Evolutionary conservation across 768 basidiomycete genomes (phyloP).

Genomic region (Tricholoma terreum): DNA sequence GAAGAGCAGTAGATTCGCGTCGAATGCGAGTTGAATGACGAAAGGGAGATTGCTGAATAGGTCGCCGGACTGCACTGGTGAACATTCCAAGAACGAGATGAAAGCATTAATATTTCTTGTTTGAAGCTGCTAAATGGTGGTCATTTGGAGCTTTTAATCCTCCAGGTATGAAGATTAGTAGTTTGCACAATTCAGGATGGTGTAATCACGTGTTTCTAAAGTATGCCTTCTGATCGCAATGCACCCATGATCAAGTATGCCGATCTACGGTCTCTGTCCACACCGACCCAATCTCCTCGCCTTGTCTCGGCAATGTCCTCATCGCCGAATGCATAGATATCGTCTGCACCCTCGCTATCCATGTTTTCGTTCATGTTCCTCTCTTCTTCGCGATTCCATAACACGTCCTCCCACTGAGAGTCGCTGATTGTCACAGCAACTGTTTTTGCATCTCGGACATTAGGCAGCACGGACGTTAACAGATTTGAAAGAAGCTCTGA

Average conservation of each 20-base stretch:
- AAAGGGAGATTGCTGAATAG: neutral
- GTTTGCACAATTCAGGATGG: no score
- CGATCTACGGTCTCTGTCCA: constrained; percentile 75
- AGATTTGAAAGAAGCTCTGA: constrained; percentile 75
- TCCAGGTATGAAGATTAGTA: no score
- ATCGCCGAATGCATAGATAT: constrained; percentile 61
- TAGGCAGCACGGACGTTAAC: constrained; percentile 71
- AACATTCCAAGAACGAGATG: constrained; percentile 10
- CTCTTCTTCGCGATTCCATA: constrained; percentile 71
- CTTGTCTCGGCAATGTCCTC: constrained; percentile 47
- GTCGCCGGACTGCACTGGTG: constrained; percentile 6
- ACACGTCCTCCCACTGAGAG: constrained; percentile 76
- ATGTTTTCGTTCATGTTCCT: constrained; percentile 23
- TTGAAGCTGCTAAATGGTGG: neutral
- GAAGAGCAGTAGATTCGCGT: constrained; percentile 38
- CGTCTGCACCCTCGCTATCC: constrained; percentile 34
- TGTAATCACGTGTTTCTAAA: constrained; percentile 25
- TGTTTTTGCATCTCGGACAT: constrained; percentile 67
- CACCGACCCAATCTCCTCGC: constrained; percentile 71
- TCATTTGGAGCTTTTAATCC: neutral
- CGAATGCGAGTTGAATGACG: constrained; percentile 9
- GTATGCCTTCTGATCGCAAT: constrained; percentile 66
- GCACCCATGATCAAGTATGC: constrained; percentile 80
- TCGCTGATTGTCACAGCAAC: constrained; percentile 78
- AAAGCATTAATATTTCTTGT: constrained; percentile 1